Conservation (phyloP, 306 rosid species). For the Inga oerstediana region DNA sequence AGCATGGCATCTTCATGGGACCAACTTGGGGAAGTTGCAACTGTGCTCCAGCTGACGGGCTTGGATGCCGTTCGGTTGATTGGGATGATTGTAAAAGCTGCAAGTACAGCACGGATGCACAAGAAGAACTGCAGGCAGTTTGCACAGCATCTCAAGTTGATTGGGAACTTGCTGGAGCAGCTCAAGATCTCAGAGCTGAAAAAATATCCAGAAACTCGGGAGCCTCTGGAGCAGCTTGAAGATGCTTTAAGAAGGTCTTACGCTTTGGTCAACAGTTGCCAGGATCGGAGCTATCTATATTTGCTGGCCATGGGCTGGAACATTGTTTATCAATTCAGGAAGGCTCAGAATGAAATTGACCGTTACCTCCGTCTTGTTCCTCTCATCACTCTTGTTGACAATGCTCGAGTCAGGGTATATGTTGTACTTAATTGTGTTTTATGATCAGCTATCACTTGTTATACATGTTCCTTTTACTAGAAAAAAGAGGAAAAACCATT, state of each 20-base stretch:
- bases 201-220: conserved; percentile 89
- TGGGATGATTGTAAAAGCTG: conserved; percentile 83
- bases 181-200: conserved; percentile 96
- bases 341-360: conserved; percentile 97
- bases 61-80: conserved; percentile 80
- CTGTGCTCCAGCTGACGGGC: conserved; percentile 85
- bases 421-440: conserved; percentile 21
- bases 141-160: conserved; percentile 87
- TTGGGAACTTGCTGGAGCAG: conserved; percentile 91
- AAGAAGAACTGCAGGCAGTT: conserved; percentile 94
- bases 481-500: neutral
- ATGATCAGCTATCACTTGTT: conserved; percentile 17
- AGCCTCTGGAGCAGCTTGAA: conserved; percentile 96
- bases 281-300: conserved; percentile 88
- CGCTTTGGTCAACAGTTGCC: conserved; percentile 86
- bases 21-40: conserved; percentile 81
- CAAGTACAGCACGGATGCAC: conserved; percentile 92
- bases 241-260: conserved; percentile 90
- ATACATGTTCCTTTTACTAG: neutral
- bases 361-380: conserved; percentile 87
- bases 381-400: conserved; percentile 91
- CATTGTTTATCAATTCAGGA: conserved; percentile 92
- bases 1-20: conserved; percentile 80
- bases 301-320: conserved; percentile 98
- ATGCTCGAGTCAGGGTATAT: conserved; percentile 94